phyloP scores from a whole-genome alignment of 257 asterid species.

The Marsdenia floribunda region DNA sequence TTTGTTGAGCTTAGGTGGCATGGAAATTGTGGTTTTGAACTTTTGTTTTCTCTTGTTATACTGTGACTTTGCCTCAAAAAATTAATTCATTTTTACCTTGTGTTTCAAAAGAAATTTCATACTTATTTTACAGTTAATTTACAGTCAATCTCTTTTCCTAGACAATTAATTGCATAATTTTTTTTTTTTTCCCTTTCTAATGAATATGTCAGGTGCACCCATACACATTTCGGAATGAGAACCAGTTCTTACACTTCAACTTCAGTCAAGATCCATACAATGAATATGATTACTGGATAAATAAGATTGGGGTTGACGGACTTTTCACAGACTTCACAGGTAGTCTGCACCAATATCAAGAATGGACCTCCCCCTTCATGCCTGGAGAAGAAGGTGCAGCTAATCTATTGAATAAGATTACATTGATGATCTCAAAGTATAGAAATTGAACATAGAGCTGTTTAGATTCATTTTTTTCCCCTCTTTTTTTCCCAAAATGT shows the following conservation, averaged over 20 bases:
- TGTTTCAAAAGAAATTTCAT: too few relatives aligned
- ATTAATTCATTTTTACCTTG: too few relatives aligned
- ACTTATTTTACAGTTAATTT: too few relatives aligned
- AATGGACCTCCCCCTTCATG: slow-evolving; percentile 59
- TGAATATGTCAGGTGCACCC: slow-evolving; percentile 78
- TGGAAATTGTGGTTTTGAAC: background rate
- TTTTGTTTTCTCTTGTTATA: too few relatives aligned
- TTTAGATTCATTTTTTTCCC: background rate
- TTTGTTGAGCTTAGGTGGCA: background rate
- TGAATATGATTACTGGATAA: slow-evolving; percentile 76
- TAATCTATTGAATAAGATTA: slow-evolving; percentile 51
- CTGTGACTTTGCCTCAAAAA: too few relatives aligned
- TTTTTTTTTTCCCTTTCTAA: background rate
- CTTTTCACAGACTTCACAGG: slow-evolving; percentile 91
- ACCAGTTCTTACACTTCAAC: slow-evolving; percentile 69
- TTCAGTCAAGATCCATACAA: slow-evolving; percentile 83
- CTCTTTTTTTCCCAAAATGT: background rate
- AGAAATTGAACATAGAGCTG: slow-evolving; percentile 18
- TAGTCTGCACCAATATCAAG: slow-evolving; percentile 80
- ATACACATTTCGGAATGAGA: slow-evolving; percentile 82
- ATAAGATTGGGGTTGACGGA: slow-evolving; percentile 77
- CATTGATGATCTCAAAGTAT: slow-evolving; percentile 50
- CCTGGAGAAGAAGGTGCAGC: slow-evolving; percentile 45
- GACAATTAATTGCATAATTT: background rate
- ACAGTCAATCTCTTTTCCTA: too few relatives aligned